These are phyloP conservation scores for Oryza meridionalis DNA, from an alignment of 176 grass and related monocot genomes.

Conservation along the genomic window DNA sequence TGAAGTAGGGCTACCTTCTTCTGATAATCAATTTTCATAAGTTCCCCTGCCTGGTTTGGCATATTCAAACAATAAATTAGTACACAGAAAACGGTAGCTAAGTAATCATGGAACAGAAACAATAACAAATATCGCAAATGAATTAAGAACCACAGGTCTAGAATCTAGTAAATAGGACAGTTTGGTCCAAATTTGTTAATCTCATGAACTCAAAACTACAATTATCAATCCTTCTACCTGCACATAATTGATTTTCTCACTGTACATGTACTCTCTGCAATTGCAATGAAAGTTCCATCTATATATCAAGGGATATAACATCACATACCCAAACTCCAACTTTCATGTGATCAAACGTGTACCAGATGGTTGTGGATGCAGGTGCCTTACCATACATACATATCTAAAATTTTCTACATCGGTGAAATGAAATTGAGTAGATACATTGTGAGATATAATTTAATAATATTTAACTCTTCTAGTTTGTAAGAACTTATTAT, in stretches of 20 bases:
- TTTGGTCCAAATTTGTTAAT: slow-evolving; percentile 15
- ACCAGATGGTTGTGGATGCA: too few species aligned
- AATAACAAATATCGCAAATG: not conserved
- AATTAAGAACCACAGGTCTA: slow-evolving; percentile 23
- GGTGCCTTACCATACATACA: not conserved
- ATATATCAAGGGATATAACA: too few species aligned
- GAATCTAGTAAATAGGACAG: slow-evolving; percentile 14
- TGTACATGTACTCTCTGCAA: not conserved
- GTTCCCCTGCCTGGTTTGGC: slow-evolving; percentile 76
- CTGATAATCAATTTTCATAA: slow-evolving; percentile 98
- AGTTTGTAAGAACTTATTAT: slow-evolving; percentile 6
- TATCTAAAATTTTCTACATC: not conserved
- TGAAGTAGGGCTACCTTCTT: slow-evolving; percentile 85
- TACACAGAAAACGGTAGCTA: slow-evolving; percentile 25
- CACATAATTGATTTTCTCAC: slow-evolving; percentile 22
- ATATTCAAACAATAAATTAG: slow-evolving; percentile 24
- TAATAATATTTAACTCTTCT: slow-evolving; percentile 3
- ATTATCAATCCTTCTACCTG: not conserved
- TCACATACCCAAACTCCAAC: too few species aligned
- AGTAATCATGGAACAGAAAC: slow-evolving; percentile 3
- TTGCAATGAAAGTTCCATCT: slow-evolving; percentile 11
- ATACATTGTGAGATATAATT: slow-evolving; percentile 4
- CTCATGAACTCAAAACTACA: slow-evolving; percentile 1
- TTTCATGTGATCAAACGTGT: too few species aligned
- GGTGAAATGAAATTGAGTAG: not conserved